These are phyloP conservation scores for Zygotorulaspora mrakii DNA, from an alignment of 1,139 yeast species.

Conservation along the genomic window DNA sequence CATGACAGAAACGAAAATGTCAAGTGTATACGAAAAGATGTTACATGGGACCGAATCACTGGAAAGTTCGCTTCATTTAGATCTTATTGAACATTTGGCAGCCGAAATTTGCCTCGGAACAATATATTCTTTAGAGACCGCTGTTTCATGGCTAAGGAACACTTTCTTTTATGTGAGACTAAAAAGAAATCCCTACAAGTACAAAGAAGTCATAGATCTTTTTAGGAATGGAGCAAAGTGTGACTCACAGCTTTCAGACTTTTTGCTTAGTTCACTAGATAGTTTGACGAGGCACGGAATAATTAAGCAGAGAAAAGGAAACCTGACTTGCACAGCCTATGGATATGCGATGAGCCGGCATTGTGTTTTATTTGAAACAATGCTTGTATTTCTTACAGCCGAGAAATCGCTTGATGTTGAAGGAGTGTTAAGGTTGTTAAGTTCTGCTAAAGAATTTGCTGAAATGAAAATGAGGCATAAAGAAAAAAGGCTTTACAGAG, in stretches of 20 bases:
- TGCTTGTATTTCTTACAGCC: constrained; percentile 37
- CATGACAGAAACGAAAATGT: constrained; percentile 44
- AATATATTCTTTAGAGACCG: constrained; percentile 40
- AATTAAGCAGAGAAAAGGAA: constrained; percentile 22
- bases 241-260: constrained; percentile 35
- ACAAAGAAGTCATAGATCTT: constrained; percentile 31
- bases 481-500: constrained; percentile 45
- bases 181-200: constrained; percentile 40
- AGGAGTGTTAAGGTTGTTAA: constrained; percentile 35
- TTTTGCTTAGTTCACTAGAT: constrained; percentile 36
- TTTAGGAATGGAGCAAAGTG: constrained; percentile 18
- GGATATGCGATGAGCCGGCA: constrained; percentile 48
- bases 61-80: constrained; percentile 49
- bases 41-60: constrained; percentile 44
- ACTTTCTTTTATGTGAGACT: constrained; percentile 52
- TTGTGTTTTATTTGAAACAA: constrained; percentile 44
- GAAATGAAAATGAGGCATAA: constrained; percentile 41
- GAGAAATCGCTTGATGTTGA: constrained; percentile 19
- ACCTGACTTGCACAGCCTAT: constrained; percentile 37
- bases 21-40: constrained; percentile 41
- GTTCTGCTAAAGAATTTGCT: constrained; percentile 42
- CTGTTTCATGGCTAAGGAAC: constrained; percentile 48
- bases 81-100: constrained; percentile 45
- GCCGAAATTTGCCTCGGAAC: constrained; percentile 50
- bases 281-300: constrained; percentile 36